Conservation (phyloP, 75 land plant species). For the Cryptomeria japonica region DNA sequence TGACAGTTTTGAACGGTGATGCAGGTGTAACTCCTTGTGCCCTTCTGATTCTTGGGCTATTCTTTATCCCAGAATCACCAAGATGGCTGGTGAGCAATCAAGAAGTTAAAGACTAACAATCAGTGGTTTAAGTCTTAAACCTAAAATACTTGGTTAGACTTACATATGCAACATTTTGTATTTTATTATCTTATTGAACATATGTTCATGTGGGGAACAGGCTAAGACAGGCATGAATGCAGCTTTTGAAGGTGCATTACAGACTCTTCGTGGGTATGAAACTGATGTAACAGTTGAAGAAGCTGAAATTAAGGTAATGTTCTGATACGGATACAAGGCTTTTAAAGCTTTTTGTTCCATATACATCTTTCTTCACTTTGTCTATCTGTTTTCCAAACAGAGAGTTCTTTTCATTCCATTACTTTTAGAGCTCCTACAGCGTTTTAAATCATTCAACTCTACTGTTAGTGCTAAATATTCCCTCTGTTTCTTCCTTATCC, state of each 20-base stretch:
- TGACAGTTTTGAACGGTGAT: background rate
- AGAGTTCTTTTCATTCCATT: background rate
- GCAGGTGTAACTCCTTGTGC: constrained; percentile 81
- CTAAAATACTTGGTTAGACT: background rate
- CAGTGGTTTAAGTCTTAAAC: background rate
- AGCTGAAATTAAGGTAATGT: constrained; percentile 79
- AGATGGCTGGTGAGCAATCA: constrained; percentile 84
- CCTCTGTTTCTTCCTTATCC: background rate
- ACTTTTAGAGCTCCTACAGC: background rate
- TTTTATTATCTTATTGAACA: background rate
- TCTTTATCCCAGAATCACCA: constrained; percentile 96
- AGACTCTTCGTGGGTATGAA: constrained; percentile 85
- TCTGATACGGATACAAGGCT: background rate
- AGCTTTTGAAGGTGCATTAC: constrained; percentile 77
- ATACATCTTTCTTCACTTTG: background rate
- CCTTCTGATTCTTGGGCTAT: constrained; percentile 74
- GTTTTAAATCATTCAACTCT: background rate
- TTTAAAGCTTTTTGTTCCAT: background rate
- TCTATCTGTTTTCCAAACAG: background rate
- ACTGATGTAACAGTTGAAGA: constrained; percentile 80
- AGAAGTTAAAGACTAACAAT: background rate
- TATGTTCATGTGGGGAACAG: constrained; percentile 32
- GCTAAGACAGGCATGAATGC: constrained; percentile 83
- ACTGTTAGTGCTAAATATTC: background rate
- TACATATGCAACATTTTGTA: background rate